Conservation (phyloP, 1,139 yeast genomes). For the Wickerhamiella infanticola region DNA sequence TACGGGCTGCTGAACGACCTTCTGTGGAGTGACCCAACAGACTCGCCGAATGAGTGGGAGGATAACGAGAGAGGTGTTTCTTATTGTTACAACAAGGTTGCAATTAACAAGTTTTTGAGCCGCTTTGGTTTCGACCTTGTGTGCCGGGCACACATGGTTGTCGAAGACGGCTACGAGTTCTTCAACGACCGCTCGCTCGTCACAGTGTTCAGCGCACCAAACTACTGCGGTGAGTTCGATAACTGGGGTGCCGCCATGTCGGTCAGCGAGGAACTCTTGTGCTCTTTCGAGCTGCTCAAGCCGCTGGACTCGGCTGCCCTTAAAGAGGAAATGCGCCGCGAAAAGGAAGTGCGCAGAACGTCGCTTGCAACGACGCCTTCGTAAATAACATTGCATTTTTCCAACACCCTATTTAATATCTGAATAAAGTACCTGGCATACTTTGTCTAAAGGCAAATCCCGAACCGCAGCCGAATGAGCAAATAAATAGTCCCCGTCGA, state of each 20-base stretch:
- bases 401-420: not conserved
- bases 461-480: slow-evolving; percentile 65
- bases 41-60: slow-evolving; percentile 91
- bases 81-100: slow-evolving; percentile 87
- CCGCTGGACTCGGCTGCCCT: slow-evolving; percentile 88
- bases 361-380: not conserved
- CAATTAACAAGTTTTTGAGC: slow-evolving; percentile 75
- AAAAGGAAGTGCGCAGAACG: slow-evolving; percentile 22
- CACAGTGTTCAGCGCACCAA: slow-evolving; percentile 92
- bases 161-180: slow-evolving; percentile 95
- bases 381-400: not conserved
- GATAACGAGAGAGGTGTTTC: slow-evolving; percentile 96
- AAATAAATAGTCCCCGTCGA: slow-evolving; percentile 30
- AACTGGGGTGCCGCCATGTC: slow-evolving; percentile 99
- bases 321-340: slow-evolving; percentile 50
- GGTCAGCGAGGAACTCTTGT: slow-evolving; percentile 78
- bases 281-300: slow-evolving; percentile 83
- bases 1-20: slow-evolving; percentile 84
- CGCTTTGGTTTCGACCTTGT: slow-evolving; percentile 88
- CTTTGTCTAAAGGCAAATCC: slow-evolving; percentile 63
- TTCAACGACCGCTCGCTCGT: slow-evolving; percentile 87
- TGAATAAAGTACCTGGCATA: slow-evolving; percentile 47
- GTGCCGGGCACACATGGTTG: slow-evolving; percentile 97
- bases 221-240: slow-evolving; percentile 96
- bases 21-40: slow-evolving; percentile 95